Evolutionary conservation across 2,329 filamentous ascomycete species (phyloP), one percentile per base, ranked within the genome.

Genomic region (Nakataea oryzae): DNA sequence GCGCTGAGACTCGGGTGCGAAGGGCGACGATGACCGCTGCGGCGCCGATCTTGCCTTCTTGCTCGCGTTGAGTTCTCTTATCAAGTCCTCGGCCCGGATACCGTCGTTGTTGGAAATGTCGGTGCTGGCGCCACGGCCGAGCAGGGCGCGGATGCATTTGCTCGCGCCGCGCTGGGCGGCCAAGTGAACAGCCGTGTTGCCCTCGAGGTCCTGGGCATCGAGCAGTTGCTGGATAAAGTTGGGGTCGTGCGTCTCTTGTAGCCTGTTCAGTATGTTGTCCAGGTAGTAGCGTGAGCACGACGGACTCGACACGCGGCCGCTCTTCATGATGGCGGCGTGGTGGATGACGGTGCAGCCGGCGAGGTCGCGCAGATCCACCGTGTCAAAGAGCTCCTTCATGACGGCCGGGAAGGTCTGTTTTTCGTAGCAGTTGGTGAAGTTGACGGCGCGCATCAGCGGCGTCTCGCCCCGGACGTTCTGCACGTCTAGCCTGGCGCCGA

Each of bases 361-460:
- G 73, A 85, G 86, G 71, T 99, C 95, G 27, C 89, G 83, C 63
- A 86, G 85, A 61, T 88, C 87, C 54, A 96, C 86, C 0, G 93
- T 97, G 50, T 88, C 85, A 60, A 93, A 86, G 4, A 99, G 82
- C 65, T 96, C 86, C 66, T 89, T 89, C 68, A 96, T 86, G 62
- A 99, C 86, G 27, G 83, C 83, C 0, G 91, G 89, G 76, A 97
- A 97, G 0, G 91, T 93, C 67, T 91, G 86, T 76, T 95, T 96
- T 73, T 97, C 95, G 73, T 88, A 95, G 72, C 95, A 96, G 74
- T 99, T 99, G 57, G 93, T 97, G 74, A 97, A 99, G 71, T 96
- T 85, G 62, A 97, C 93, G 7, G 91, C 90, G 56, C 93, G 88
- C 85, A 99, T 97, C 47, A 99, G 84, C 0, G 95, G 93, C 0